Evolutionary conservation across 805 yeast genomes (phyloP), one percentile per base, ranked within the genome.

Genomic region (Metschnikowia henanensis): DNA sequence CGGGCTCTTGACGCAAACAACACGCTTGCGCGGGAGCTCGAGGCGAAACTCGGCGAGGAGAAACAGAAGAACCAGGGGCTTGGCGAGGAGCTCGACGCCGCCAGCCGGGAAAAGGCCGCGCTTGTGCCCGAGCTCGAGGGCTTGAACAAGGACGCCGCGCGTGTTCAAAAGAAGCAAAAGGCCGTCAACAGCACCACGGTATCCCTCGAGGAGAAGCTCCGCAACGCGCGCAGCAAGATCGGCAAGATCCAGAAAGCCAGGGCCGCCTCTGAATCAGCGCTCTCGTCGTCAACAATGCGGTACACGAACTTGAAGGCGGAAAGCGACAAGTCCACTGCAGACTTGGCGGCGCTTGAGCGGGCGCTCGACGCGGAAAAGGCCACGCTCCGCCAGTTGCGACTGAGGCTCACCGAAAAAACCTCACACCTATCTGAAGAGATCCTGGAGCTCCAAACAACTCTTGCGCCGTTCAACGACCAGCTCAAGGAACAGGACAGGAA

Each of bases 391-490:
- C 74, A 74, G 20, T 81, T 91, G 10, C 80, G 90, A 55, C 52
- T 72, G 6, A 80, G 79, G 22, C 72, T 94, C 35, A 80, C 88
- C 7, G 83, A 80, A 36, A 87, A 88, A 59, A 92, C 98, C 0
- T 74, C 80, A 9, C 81, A 68, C 2, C 74, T 84, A 43, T 79
- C 91, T 1, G 75, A 73, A 7, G 76, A 86, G 55, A 84, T 91
- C 39, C 85, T 80, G 51, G 54, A 57, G 12, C 65, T 81, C 30
- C 91, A 87, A 59, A 73, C 71, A 6, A 73, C 83, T 47, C 65
- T 89, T 6, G 91, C 87, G 52, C 99, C 98, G 0, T 89, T 95
- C 91, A 80, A 80, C 46, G 83, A 77, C 21, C 76, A 80, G 50
- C 66, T 90, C 23, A 81, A 77, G 46, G 75, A 76, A 13, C 81